These are phyloP conservation scores for Podospora bellae-mahoneyi DNA, from an alignment of 495 filamentous ascomycete genomes.

Conservation along the genomic window DNA sequence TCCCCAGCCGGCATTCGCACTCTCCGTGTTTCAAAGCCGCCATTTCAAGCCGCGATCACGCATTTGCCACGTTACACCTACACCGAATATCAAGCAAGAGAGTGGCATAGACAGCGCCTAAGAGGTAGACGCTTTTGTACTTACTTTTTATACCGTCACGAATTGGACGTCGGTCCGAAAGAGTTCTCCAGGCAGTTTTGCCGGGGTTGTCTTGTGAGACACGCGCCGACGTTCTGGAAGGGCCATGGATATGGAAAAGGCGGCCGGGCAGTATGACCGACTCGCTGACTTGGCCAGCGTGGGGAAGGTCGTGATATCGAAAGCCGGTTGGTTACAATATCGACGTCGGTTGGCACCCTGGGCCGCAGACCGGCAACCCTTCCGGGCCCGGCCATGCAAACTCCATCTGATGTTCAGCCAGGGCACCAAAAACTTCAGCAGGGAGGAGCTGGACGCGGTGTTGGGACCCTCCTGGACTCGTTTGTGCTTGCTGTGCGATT, in stretches of 20 bases:
- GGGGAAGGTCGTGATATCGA: not conserved
- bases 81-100: not conserved
- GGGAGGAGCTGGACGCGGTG: not conserved
- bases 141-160: not conserved
- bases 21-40: constrained; percentile 6
- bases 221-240: too few relatives aligned
- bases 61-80: not conserved
- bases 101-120: not conserved
- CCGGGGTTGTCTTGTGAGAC: too few relatives aligned
- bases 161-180: not conserved
- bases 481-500: not conserved
- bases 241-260: not conserved
- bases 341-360: not conserved
- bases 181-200: not conserved
- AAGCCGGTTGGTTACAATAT: not conserved
- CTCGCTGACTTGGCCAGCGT: not conserved
- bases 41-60: not conserved
- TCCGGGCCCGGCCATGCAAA: not conserved
- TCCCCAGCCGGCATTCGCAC: not conserved
- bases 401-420: not conserved
- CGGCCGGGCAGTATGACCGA: not conserved
- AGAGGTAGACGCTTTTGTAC: not conserved
- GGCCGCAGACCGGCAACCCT: not conserved
- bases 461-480: not conserved
- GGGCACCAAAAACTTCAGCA: not conserved